Conservation (phyloP, 768 basidiomycete species). For the Kwoniella sp. region DNA sequence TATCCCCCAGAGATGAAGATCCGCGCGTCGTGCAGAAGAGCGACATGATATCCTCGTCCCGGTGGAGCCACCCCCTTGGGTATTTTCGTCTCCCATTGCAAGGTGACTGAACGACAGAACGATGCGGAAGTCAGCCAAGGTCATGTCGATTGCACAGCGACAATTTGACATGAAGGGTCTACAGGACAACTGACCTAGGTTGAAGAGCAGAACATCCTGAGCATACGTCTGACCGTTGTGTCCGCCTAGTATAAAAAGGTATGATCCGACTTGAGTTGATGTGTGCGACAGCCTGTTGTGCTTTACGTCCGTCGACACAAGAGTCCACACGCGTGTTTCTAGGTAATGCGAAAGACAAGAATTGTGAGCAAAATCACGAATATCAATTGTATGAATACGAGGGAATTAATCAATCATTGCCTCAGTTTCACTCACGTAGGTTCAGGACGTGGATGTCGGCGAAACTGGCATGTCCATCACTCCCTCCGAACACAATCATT, state of each 20-base stretch:
- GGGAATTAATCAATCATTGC: neutral
- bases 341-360: neutral
- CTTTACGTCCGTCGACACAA: constrained; percentile 54
- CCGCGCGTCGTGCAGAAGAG: constrained; percentile 78
- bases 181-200: constrained; percentile 66
- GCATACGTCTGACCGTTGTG: constrained; percentile 77
- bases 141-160: neutral
- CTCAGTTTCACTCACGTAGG: constrained; percentile 64
- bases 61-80: constrained; percentile 71
- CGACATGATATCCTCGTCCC: constrained; percentile 80
- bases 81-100: constrained; percentile 77
- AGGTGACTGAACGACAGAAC: constrained; percentile 64
- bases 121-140: no score
- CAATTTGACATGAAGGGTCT: neutral
- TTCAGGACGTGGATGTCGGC: constrained; percentile 85
- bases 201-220: constrained; percentile 75
- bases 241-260: constrained; percentile 84
- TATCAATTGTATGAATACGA: no score
- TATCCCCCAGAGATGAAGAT: constrained; percentile 84
- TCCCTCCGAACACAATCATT: constrained; percentile 88
- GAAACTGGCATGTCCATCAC: constrained; percentile 85
- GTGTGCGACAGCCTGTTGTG: constrained; percentile 76
- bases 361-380: no score
- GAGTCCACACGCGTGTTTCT: constrained; percentile 56
- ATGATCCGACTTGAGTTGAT: constrained; percentile 86